Evolutionary conservation across 1,139 yeast species (phyloP), one percentile per base, ranked within the genome.

Genomic region (Debaryomyces robertsiae): DNA sequence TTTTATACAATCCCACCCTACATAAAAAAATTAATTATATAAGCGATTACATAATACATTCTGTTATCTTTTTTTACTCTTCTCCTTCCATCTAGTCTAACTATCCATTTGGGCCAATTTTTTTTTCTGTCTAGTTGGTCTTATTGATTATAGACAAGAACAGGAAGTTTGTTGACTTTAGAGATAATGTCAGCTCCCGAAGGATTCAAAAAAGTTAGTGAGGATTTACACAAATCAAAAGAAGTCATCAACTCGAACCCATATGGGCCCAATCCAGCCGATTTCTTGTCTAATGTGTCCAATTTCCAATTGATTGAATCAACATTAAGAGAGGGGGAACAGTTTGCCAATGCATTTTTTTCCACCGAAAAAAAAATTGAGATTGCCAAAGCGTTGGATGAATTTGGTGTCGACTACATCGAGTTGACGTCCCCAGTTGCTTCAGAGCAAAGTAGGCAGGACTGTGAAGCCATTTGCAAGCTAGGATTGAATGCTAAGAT

Each of bases 381-480:
- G 57, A 77, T 77, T 39, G 82, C 82, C 44, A 75, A 69, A 56
- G 82, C 82, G 15, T 62, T 77, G 46, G 81, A 76, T 54, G 82
- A 77, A 43, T 77, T 77, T 54, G 82, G 82, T 22, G 82, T 77
- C 16, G 82, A 77, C 53, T 77, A 77, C 58, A 77, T 77, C 41
- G 82, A 77, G 53, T 65, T 77, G 52, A 77, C 82, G 2, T 76
- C 81, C 0, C 82, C 82, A 3, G 81, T 76, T 41, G 81, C 81
- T 19, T 70, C 78, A 30, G 82, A 77, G 46, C 81, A 77, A 57
- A 73, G 79, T 32, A 69, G 81, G 54, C 62, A 52, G 39, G 82
- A 77, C 54, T 77, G 81, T 55, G 82, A 77, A 57, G 76, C 81
- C 32, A 74, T 77, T 41, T 77, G 82, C 59, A 77, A 77, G 61